phyloP scores from a whole-genome alignment of 495 filamentous ascomycete species.

The Pseudomonodictys pantanalensis region DNA sequence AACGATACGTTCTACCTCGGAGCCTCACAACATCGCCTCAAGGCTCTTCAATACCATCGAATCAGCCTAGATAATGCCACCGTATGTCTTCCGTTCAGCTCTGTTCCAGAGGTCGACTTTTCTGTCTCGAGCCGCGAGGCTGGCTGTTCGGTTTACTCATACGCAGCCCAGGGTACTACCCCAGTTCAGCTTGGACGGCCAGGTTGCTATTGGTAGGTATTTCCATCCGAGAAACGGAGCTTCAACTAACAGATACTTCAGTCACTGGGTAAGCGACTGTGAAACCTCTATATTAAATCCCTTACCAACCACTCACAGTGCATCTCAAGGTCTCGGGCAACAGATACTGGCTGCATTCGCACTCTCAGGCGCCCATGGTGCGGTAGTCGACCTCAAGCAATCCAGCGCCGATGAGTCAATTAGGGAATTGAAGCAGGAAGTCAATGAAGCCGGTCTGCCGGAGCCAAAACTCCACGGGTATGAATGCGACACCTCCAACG shows the following conservation, averaged over 20 bases:
- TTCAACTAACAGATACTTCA: too few relatives aligned
- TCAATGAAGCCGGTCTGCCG: neutral
- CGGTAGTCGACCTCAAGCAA: conserved; percentile 5
- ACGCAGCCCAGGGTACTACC: neutral
- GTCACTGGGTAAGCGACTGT: too few relatives aligned
- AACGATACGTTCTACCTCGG: neutral
- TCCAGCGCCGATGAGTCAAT: neutral
- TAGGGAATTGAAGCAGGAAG: neutral
- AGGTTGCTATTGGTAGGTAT: neutral
- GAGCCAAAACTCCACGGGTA: conserved; percentile 26
- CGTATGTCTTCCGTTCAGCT: neutral
- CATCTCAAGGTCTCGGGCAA: conserved; percentile 6
- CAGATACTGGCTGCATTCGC: conserved; percentile 10
- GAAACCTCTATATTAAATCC: too few relatives aligned
- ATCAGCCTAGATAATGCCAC: neutral
- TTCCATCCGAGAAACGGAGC: too few relatives aligned
- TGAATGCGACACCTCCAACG: conserved; percentile 33
- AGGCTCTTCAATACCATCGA: neutral
- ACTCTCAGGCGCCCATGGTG: conserved; percentile 6
- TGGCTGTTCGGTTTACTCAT: neutral
- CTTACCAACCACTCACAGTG: too few relatives aligned
- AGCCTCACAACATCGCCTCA: neutral
- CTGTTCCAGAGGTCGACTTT: neutral
- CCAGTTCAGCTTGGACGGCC: neutral
- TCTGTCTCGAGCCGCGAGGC: neutral